A percentile compares a stretch with the other conserved stretches of the same genome.
Conservation (phyloP, 75 land plant genomes). For the Cunninghamia lanceolata region DNA sequence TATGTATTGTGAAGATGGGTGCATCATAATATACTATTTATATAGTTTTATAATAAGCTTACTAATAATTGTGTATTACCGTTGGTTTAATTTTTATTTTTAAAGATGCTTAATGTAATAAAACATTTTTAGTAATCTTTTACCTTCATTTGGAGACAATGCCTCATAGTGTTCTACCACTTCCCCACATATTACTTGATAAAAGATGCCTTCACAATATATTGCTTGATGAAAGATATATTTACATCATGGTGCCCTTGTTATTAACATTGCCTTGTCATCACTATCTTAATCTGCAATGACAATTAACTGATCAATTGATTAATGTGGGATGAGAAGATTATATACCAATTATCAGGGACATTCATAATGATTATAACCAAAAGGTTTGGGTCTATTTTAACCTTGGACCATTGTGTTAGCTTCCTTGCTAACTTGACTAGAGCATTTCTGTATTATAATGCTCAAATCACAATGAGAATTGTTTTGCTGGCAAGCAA, state of each 20-base stretch:
- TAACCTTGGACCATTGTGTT: background rate
- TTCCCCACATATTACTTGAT: background rate
- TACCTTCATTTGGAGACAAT: background rate
- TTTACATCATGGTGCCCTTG: no score
- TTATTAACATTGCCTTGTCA: no score
- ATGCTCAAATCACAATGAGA: background rate
- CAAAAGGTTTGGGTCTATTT: background rate
- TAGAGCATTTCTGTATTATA: background rate
- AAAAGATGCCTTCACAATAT: no score
- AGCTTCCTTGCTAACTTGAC: background rate
- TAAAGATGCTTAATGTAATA: background rate
- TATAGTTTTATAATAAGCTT: background rate
- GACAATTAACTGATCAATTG: background rate
- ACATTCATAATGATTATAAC: background rate
- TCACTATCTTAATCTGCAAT: background rate
- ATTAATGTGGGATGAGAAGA: background rate
- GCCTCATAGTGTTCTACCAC: background rate
- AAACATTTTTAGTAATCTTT: background rate
- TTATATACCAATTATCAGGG: background rate
- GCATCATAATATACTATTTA: background rate
- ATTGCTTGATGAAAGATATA: no score
- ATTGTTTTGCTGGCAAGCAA: background rate
- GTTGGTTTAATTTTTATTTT: background rate
- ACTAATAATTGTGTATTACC: background rate
- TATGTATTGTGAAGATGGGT: constrained; percentile 16